phyloP scores from a whole-genome alignment of 2,329 filamentous ascomycete genomes.

The Talaromyces sp. region DNA sequence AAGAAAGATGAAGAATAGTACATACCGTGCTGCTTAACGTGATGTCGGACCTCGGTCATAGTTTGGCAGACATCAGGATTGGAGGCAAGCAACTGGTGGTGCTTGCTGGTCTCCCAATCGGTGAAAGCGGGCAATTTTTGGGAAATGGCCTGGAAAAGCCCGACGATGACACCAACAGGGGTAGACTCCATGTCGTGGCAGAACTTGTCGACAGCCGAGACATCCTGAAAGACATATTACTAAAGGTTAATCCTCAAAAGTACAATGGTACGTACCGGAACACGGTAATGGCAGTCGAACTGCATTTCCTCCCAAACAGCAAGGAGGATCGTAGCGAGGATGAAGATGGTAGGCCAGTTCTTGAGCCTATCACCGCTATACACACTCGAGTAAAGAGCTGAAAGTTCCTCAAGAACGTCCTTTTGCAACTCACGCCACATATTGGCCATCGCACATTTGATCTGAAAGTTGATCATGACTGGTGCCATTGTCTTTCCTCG shows the following conservation, averaged over 20 bases:
- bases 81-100: slow-evolving; percentile 85
- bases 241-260: neutral
- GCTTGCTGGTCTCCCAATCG: slow-evolving; percentile 90
- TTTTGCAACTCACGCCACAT: slow-evolving; percentile 98
- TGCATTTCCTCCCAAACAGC: slow-evolving; percentile 99
- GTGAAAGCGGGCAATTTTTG: slow-evolving; percentile 90
- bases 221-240: slow-evolving; percentile 49
- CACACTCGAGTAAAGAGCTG: slow-evolving; percentile 88
- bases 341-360: slow-evolving; percentile 99
- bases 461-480: slow-evolving; percentile 99
- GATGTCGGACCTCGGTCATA: slow-evolving; percentile 90
- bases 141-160: slow-evolving; percentile 94
- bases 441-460: slow-evolving; percentile 93
- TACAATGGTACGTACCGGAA: slow-evolving; percentile 51
- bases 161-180: slow-evolving; percentile 92
- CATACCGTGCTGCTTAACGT: slow-evolving; percentile 92
- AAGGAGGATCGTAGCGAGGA: slow-evolving; percentile 87
- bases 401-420: slow-evolving; percentile 92
- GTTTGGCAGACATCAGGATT: slow-evolving; percentile 90
- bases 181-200: slow-evolving; percentile 95
- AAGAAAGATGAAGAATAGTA: slow-evolving; percentile 18
- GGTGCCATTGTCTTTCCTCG: slow-evolving; percentile 86
- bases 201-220: slow-evolving; percentile 84
- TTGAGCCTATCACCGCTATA: slow-evolving; percentile 96
- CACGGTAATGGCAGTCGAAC: slow-evolving; percentile 94